Evolutionary conservation across 1,284 basidiomycete genomes (phyloP), one percentile per base, ranked within the genome.

Genomic region (Kwoniella shivajii): DNA sequence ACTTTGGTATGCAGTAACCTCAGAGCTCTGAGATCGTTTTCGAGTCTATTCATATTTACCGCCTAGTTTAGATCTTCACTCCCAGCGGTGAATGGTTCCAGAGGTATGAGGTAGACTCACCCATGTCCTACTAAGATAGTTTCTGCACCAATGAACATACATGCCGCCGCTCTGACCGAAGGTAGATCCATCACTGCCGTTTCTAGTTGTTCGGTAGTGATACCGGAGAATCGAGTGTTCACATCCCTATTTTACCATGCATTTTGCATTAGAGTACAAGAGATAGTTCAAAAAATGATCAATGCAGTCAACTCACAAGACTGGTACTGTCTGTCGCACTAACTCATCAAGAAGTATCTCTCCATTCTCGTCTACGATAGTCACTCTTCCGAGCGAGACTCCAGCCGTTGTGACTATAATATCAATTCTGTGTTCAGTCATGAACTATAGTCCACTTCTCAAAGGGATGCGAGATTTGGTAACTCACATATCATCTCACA

Each of bases 11-110:
- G 93, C 1, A 96, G 79, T 67, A 96, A 86, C 16, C 92, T 82
- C 61, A 96, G 78, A 6, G 92, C 88, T 71, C 87, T 88, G 60
- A 96, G 79, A 72, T 96, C 93, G 71, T 96, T 96, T 60, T 96
- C 93, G 13, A 96, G 80, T 0, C 75, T 77, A 50, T 13, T n/a
- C 30, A 36, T 10, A n/a, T 18, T n/a, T 31, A n/a, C 26, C 44
- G 18, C n/a, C n/a, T n/a, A n/a, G n/a, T n/a, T n/a, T n/a, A 22
- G 7, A 10, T 16, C 14, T 45, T 16, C 9, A 10, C 41, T 24
- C 24, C 9, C 20, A 26, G 41, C 7, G 6, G 20, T 3, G 26
- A 7, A 26, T 6, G 3, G 33, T 31, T 54, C 13, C 30, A 24
- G 9, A 27, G 38, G 29, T 20, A 2, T 24, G 3, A n/a, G n/a